Percentiles rank a stretch among this genome's conserved stretches.
These are phyloP conservation scores for Dillenia turbinata DNA, from an alignment of 164 flowering plant species.

Conservation along the genomic window DNA sequence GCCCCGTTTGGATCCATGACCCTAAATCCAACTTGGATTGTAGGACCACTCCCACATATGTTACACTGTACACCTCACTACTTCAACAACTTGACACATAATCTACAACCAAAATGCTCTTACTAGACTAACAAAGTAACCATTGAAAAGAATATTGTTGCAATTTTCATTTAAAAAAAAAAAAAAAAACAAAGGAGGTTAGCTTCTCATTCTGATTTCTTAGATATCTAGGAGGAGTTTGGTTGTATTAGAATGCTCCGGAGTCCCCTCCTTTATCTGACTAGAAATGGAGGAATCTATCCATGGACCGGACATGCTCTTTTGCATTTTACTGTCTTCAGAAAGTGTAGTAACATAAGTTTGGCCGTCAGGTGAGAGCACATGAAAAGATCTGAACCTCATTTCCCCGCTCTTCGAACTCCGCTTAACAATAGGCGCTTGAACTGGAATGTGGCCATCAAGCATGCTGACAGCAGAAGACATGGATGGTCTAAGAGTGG, in stretches of 20 bases:
- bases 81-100: no score
- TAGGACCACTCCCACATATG: no score
- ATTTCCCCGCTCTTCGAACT: constrained; percentile 8
- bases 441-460: constrained; percentile 52
- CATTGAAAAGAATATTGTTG: neutral
- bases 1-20: no score
- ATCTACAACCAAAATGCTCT: no score
- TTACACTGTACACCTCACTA: no score
- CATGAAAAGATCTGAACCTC: constrained; percentile 27
- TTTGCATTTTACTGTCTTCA: constrained; percentile 8
- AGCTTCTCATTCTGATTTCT: neutral
- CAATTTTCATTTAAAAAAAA: neutral
- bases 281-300: constrained; percentile 15
- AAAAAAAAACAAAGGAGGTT: neutral
- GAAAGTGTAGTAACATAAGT: constrained; percentile 3
- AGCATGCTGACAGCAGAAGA: constrained; percentile 74
- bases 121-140: neutral
- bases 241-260: constrained; percentile 4
- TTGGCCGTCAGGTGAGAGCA: constrained; percentile 20
- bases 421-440: constrained; percentile 38
- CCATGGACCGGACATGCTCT: constrained; percentile 19
- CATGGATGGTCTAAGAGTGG: constrained; percentile 76
- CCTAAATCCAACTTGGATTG: no score
- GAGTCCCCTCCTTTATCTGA: constrained; percentile 13
- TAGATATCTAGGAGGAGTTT: constrained; percentile 10